Percentiles rank a stretch among this genome's conserved stretches.
Conservation (phyloP, 805 yeast species). For the Wickerhamomyces rabaulensis region DNA sequence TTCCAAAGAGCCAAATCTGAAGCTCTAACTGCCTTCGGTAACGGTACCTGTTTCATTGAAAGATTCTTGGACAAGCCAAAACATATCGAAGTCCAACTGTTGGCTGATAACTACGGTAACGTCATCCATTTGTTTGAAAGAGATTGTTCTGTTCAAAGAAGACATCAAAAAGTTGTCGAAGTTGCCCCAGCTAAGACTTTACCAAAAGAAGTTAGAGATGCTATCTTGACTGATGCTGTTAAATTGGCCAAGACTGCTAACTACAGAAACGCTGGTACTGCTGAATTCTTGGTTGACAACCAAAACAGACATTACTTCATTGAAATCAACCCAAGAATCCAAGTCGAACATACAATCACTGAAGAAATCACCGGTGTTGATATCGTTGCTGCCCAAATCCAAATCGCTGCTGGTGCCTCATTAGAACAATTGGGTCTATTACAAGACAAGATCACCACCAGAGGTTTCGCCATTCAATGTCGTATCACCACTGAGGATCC, state of each 20-base stretch:
- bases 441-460: conserved; percentile 90
- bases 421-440: conserved; percentile 85
- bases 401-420: conserved; percentile 97
- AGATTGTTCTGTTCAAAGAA: conserved; percentile 99
- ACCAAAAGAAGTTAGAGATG: conserved; percentile 79
- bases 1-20: conserved; percentile 91
- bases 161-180: conserved; percentile 98
- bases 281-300: conserved; percentile 90
- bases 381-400: conserved; percentile 96
- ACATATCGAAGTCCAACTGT: conserved; percentile 94
- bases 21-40: conserved; percentile 94
- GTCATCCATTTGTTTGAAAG: conserved; percentile 95
- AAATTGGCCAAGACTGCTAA: conserved; percentile 82
- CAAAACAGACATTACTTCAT: conserved; percentile 95
- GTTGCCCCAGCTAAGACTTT: conserved; percentile 95
- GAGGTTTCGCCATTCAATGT: conserved; percentile 98
- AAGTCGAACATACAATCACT: conserved; percentile 97
- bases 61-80: conserved; percentile 92
- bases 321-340: conserved; percentile 97
- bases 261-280: conserved; percentile 97
- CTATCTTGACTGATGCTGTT: conserved; percentile 92
- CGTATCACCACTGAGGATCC: conserved; percentile 99
- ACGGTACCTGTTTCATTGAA: conserved; percentile 97
- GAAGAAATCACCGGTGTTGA: conserved; percentile 99
- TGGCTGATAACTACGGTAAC: conserved; percentile 92